phyloP scores from a whole-genome alignment of 2,329 filamentous ascomycete species.

The Cercospora brassicicola region DNA sequence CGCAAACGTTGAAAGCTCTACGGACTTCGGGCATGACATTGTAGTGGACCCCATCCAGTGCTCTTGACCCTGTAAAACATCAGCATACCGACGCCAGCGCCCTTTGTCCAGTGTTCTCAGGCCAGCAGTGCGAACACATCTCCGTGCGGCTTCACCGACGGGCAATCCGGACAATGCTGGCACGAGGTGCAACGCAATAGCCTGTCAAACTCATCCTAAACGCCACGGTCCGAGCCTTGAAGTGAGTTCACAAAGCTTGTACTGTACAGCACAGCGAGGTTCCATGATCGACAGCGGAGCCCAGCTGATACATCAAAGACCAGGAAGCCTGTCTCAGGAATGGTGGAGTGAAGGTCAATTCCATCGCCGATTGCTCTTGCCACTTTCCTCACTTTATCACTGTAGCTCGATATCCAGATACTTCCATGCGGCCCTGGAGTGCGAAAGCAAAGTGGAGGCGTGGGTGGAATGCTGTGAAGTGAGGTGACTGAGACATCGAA shows the following conservation, averaged over 20 bases:
- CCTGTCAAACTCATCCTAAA: background rate
- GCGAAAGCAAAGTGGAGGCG: background rate
- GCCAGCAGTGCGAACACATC: background rate
- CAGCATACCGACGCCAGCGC: background rate
- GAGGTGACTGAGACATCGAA: background rate
- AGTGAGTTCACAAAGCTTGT: background rate
- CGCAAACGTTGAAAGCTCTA: background rate
- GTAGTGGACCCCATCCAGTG: background rate
- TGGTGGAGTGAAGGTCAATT: background rate
- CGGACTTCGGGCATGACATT: background rate
- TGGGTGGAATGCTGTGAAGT: background rate
- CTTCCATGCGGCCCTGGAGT: background rate
- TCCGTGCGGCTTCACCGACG: background rate
- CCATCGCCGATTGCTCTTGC: background rate
- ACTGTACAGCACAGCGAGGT: background rate
- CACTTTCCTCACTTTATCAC: background rate
- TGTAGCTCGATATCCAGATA: background rate
- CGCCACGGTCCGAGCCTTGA: background rate
- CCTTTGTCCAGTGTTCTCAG: background rate
- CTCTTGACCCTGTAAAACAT: background rate
- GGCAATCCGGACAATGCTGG: background rate
- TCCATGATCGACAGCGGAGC: background rate
- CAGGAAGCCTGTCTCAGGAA: background rate
- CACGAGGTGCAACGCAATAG: background rate
- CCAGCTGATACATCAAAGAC: background rate